Conservation (phyloP, 306 rosid species). For the Cucurbita pepo region DNA sequence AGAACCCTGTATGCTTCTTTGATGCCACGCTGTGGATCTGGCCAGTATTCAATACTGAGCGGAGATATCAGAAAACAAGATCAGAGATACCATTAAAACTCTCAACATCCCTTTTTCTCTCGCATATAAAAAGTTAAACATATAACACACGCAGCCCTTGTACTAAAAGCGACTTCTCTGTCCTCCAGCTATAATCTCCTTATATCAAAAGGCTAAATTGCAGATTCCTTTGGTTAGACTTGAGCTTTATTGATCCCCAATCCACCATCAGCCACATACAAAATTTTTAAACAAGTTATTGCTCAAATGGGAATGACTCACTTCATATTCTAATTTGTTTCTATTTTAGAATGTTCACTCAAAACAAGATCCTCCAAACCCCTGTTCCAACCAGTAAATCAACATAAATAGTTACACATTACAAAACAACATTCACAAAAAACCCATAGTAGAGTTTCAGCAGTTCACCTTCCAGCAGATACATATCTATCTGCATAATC, state of each 20-base stretch:
- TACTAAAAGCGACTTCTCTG: neutral
- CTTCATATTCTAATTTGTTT: neutral
- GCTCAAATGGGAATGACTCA: neutral
- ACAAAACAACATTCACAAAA: neutral
- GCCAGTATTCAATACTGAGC: conserved; percentile 84
- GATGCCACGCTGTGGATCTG: conserved; percentile 94
- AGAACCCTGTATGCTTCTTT: conserved; percentile 85
- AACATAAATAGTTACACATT: neutral
- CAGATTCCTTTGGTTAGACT: neutral
- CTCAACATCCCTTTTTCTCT: neutral
- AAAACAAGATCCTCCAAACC: neutral
- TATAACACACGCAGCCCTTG: neutral
- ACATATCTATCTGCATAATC: conserved; percentile 92
- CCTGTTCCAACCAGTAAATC: neutral
- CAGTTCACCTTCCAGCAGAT: conserved; percentile 71
- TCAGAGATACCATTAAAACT: neutral
- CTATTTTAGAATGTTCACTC: neutral
- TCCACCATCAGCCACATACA: neutral
- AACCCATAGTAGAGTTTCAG: neutral
- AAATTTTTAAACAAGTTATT: neutral
- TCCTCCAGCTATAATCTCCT: neutral
- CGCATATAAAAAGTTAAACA: neutral
- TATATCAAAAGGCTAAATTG: neutral
- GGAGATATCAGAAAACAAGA: neutral
- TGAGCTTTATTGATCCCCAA: neutral